These are phyloP conservation scores for Lathyrus oleraceus DNA, from an alignment of 306 rosid genomes.

Conservation along the genomic window DNA sequence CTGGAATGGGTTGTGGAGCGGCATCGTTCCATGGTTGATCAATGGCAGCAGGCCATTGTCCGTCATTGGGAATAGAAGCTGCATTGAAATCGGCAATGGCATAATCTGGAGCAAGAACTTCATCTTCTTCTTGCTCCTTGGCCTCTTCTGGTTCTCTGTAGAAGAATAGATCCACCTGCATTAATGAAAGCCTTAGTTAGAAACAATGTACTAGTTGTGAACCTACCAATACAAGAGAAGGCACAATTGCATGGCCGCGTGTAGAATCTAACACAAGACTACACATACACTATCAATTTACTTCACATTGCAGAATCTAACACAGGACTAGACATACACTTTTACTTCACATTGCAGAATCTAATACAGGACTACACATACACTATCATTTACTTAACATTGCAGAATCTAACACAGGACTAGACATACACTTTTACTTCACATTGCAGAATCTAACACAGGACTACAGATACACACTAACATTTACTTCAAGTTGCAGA, in stretches of 20 bases:
- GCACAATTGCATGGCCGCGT: neutral
- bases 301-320: neutral
- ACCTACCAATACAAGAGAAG: conserved; percentile 30
- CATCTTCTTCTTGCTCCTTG: conserved; percentile 73
- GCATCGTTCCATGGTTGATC: conserved; percentile 43
- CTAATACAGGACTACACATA: neutral
- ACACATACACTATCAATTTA: neutral
- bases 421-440: neutral
- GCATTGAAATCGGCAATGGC: conserved; percentile 55
- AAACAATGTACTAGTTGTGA: conserved; percentile 31
- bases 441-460: neutral
- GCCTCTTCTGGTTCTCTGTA: conserved; percentile 91
- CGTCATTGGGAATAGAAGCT: conserved; percentile 34
- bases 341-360: neutral
- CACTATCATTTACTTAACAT: neutral
- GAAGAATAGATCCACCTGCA: conserved; percentile 86
- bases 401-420: too few species aligned
- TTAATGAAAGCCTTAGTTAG: neutral
- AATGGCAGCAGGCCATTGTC: conserved; percentile 43
- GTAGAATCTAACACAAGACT: too few species aligned
- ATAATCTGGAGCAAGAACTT: conserved; percentile 53
- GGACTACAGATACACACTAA: neutral
- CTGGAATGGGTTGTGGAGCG: conserved; percentile 45
- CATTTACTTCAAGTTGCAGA: neutral
- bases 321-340: too few species aligned